These are phyloP conservation scores for Lomentospora prolificans DNA, from an alignment of 2,329 filamentous ascomycete genomes.

Conservation along the genomic window DNA sequence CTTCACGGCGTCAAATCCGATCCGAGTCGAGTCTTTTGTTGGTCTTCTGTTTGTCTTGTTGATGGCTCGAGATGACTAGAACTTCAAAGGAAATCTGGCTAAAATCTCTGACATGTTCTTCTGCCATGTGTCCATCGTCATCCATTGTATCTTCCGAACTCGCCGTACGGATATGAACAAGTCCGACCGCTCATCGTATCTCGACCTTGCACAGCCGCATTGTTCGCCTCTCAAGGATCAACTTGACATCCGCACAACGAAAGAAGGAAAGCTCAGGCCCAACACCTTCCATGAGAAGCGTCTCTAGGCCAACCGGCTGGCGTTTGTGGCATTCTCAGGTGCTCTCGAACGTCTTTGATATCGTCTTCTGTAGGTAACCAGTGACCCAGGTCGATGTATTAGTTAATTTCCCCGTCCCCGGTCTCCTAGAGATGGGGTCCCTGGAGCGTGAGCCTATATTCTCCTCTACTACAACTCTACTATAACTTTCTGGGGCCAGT, in stretches of 20 bases:
- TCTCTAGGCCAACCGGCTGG: constrained; percentile 58
- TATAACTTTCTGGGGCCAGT: too few species aligned
- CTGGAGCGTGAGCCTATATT: too few species aligned
- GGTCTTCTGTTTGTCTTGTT: constrained; percentile 58
- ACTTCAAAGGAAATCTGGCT: constrained; percentile 56
- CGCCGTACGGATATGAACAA: constrained; percentile 52
- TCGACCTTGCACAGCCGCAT: constrained; percentile 65
- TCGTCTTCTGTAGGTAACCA: too few species aligned
- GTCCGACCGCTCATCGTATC: constrained; percentile 62
- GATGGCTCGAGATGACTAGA: constrained; percentile 43
- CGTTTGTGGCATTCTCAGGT: too few species aligned
- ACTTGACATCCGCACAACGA: constrained; percentile 50
- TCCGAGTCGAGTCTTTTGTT: too few species aligned
- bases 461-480: too few species aligned
- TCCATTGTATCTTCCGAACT: constrained; percentile 26
- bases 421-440: too few species aligned
- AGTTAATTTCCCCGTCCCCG: too few species aligned
- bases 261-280: constrained; percentile 59
- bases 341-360: too few species aligned
- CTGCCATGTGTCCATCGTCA: constrained; percentile 58
- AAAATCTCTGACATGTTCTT: constrained; percentile 68
- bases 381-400: too few species aligned
- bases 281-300: constrained; percentile 61
- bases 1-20: constrained; percentile 54
- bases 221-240: constrained; percentile 57